Base-by-base conservation (phyloP, 2,329 filamentous ascomycete species). In the Xylariaceae sp. region DNA sequence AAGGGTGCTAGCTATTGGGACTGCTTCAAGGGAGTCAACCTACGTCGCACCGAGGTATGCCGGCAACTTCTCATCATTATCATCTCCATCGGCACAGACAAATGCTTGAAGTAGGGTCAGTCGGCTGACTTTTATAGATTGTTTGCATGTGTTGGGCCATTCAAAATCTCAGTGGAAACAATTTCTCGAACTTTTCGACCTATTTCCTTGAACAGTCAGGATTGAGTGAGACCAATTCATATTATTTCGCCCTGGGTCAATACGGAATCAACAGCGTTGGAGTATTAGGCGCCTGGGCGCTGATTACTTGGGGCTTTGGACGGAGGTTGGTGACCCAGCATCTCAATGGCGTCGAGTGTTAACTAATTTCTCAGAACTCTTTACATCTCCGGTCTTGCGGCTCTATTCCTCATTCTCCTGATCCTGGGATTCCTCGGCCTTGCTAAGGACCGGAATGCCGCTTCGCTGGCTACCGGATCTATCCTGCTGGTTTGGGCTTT, bases 401-500 rank as follows among this genome's bases (percentile, higher is more conserved):
- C 84, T 2, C 82, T 96, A 23, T 92, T 82, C 73, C 66, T 75
- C 57, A 91, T 96, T 87, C 82, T 96, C 1, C 78, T 96, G 67
- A 78, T 92, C 71, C 87, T 96, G 72, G 92, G 92, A 11, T 94
- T 95, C 78, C 80, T 94, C 1, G 90, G 89, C 0, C 80, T 94
- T 1, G 88, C 90, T 0, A 85, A 87, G 0, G 80, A 90, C 67
- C 78, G 82, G 4, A 71, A 81, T 41, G 73, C 84, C 64, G 85
- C 82, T 0, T 88, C 88, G 2, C 77, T 93, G 59, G 90, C 90
- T 1, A 94, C 90, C 0, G 90, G 90, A n/a, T 83, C 83, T 61
- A 88, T 96, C 74, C 92, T 96, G 88, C 79, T 94, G 39, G 74
- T 87, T 58, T 94, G 88, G 88, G 88, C 92, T 0, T 77, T 94